Evolutionary conservation across 208 protist species (phyloP), one percentile per base, ranked within the genome.

Genomic region (Phytomonas francai): DNA sequence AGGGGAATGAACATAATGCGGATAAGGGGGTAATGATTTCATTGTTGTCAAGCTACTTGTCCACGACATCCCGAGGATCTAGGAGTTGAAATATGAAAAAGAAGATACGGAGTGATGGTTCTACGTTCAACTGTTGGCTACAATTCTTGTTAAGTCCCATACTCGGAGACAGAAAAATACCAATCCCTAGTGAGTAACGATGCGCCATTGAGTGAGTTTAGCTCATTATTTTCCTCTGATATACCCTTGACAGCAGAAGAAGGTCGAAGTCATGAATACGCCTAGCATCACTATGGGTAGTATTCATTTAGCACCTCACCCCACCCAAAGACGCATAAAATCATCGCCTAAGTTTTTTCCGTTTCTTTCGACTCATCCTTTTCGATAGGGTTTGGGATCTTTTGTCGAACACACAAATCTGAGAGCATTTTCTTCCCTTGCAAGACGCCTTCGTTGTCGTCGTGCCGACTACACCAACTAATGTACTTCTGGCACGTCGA

Each of bases 401-500:
- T 66, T 33, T 83, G 72, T 22, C 77, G 74, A n/a, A 58, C 64
- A 54, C 83, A 87, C 61, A 94, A 54, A 16, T 81, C 85, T 25
- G 77, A 58, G 63, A 91, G 68, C 78, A 88, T 80, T 57, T 64
- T 70, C 63, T 82, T 78, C 1, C 91, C 91, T 16, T 93, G 58
- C 42, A 68, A 71, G 29, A 86, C 81, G 11, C 91, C 91, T 7
- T 57, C 74, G 31, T 62, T 77, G 65, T 96, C 91, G 1, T 87
- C 60, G 70, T 93, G 87, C 0, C 91, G 84, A 45, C 63, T 69
- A 73, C 91, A 96, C 87, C 88, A 96, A 73, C 87, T 87, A 60
- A 93, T 76, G 72, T 94, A 93, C 77, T 96, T 96, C 68, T 81
- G 79, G 31, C 79, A 85, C 22, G 91, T 94, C 27, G 80, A 76